These are phyloP conservation scores for Pichia exigua DNA, from an alignment of 805 yeast genomes.

Conservation along the genomic window DNA sequence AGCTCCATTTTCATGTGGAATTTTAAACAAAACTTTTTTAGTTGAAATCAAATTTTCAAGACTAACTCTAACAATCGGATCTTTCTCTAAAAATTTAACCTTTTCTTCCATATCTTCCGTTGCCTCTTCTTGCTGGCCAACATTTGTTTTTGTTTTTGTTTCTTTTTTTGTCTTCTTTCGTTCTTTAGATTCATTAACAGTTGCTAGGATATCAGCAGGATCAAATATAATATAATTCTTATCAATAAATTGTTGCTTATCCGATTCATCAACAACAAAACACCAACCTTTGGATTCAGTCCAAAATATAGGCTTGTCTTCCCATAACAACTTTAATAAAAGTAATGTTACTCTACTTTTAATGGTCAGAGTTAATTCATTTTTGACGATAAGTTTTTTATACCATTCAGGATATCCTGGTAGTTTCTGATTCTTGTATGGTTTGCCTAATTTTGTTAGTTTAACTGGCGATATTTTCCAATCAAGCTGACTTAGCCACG, in stretches of 20 bases:
- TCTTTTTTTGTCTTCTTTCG: neutral
- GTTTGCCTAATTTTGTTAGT: slow-evolving; percentile 59
- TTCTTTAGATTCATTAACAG: slow-evolving; percentile 1
- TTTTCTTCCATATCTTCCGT: neutral
- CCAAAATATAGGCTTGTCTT: slow-evolving; percentile 78
- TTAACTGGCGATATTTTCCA: slow-evolving; percentile 66
- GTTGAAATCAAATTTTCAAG: neutral
- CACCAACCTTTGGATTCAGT: slow-evolving; percentile 81
- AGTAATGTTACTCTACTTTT: slow-evolving; percentile 72
- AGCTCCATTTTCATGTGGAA: slow-evolving; percentile 88
- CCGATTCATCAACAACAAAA: slow-evolving; percentile 49
- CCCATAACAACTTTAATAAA: slow-evolving; percentile 75
- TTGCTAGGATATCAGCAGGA: slow-evolving; percentile 12
- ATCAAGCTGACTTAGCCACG: slow-evolving; percentile 86
- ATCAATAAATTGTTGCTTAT: slow-evolving; percentile 27
- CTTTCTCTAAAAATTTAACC: slow-evolving; percentile 6
- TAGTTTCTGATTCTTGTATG: slow-evolving; percentile 63
- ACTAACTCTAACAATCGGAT: slow-evolving; percentile 13
- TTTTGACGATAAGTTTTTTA: slow-evolving; percentile 41
- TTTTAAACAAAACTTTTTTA: slow-evolving; percentile 39
- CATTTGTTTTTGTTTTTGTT: neutral
- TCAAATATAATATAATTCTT: slow-evolving; percentile 31
- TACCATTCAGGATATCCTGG: slow-evolving; percentile 97
- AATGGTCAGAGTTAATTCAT: slow-evolving; percentile 49
- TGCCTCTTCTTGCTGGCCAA: neutral